A percentile compares a stretch with the other conserved stretches of the same genome.
Conservation (phyloP, 1,139 yeast species). For the Blastobotrys arbuscula region DNA sequence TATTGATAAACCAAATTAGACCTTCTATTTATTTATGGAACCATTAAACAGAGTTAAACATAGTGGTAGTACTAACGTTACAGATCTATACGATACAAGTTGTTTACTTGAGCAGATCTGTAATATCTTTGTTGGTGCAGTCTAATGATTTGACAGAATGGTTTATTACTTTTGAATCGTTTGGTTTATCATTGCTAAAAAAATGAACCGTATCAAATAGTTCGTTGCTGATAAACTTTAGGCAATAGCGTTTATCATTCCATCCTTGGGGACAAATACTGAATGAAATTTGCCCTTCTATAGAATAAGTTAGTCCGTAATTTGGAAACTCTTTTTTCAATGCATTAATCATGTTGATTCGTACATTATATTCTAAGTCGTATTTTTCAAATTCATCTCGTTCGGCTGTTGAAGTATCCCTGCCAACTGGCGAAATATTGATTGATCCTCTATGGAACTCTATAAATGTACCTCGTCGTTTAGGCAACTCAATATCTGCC, state of each 20-base stretch:
- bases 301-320: constrained; percentile 84
- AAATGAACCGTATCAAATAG: background rate
- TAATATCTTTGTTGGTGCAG: too few relatives aligned
- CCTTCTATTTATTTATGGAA: too few relatives aligned
- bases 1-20: too few relatives aligned
- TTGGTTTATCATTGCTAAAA: background rate
- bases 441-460: constrained; percentile 99
- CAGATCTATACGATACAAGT: too few relatives aligned
- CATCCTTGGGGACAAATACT: constrained; percentile 99
- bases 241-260: constrained; percentile 64
- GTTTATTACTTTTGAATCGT: too few relatives aligned
- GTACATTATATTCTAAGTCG: constrained; percentile 72
- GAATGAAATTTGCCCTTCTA: constrained; percentile 98
- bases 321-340: constrained; percentile 78
- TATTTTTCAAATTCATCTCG: constrained; percentile 84
- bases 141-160: too few relatives aligned
- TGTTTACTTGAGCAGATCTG: too few relatives aligned
- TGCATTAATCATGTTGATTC: constrained; percentile 78
- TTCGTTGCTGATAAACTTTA: constrained; percentile 40
- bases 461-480: constrained; percentile 83
- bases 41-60: too few relatives aligned
- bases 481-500: constrained; percentile 79
- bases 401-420: constrained; percentile 92
- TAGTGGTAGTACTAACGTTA: too few relatives aligned
- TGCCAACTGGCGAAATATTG: constrained; percentile 95